A percentile compares a stretch with the other conserved stretches of the same genome.
phyloP scores from a whole-genome alignment of 2,329 filamentous ascomycete species.

The Aschersonia sp. region DNA sequence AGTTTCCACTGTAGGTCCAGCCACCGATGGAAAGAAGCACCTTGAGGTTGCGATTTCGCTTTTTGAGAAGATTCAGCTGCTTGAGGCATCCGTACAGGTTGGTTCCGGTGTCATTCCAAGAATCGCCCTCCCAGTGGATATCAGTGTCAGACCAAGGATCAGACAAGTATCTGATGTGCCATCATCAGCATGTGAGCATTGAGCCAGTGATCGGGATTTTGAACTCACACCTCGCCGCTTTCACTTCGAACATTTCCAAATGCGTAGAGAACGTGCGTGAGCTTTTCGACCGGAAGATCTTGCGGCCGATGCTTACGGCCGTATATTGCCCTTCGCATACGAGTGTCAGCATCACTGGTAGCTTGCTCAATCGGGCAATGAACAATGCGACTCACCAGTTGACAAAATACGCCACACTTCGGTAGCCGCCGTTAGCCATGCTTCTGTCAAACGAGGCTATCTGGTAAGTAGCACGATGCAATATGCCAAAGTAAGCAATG shows the following conservation, averaged over 20 bases:
- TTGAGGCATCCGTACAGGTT: conserved; percentile 86
- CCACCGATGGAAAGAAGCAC: conserved; percentile 78
- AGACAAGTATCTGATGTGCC: conserved; percentile 29
- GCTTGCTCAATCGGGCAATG: background rate
- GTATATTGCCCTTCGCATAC: conserved; percentile 56
- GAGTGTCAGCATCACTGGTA: background rate
- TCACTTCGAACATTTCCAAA: conserved; percentile 79
- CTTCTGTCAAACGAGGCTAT: background rate
- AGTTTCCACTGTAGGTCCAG: conserved; percentile 84
- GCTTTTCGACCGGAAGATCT: conserved; percentile 62
- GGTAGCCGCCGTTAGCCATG: conserved; percentile 30
- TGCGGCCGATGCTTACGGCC: conserved; percentile 74
- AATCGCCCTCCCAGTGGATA: conserved; percentile 57
- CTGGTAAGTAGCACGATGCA: too few species aligned
- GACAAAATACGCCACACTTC: conserved; percentile 59
- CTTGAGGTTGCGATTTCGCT: conserved; percentile 69
- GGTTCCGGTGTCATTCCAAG: conserved; percentile 56
- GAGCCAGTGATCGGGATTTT: background rate
- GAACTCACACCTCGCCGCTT: conserved; percentile 59
- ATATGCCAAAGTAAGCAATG: too few species aligned
- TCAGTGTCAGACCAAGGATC: conserved; percentile 55
- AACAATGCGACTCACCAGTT: conserved; percentile 36
- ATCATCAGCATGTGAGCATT: conserved; percentile 1
- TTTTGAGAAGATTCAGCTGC: conserved; percentile 76
- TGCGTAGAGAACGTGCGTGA: conserved; percentile 81